Base-by-base conservation (phyloP, 2,329 filamentous ascomycete species). In the Aspergillus fijiensis region DNA sequence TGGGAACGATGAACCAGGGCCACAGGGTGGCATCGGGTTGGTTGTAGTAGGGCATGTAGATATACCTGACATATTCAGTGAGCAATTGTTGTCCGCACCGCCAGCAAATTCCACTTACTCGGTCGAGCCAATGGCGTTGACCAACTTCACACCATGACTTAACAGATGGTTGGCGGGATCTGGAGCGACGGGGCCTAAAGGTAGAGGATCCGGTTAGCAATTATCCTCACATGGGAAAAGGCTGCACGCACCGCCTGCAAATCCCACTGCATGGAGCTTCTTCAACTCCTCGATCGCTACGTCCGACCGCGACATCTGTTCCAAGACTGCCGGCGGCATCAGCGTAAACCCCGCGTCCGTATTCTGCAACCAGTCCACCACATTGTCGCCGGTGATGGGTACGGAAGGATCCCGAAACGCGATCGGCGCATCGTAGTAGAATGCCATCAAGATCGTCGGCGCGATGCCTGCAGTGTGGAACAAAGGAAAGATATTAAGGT, bases 21-120 rank as follows among this genome's bases (percentile, higher is more conserved):
- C 52, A 59, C 45, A 55, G n/a, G 61, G 48, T 62, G 50, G 53
- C 62, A 65, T 42, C 62, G 50, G 57, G 64, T 52, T 51, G 59
- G 55, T 10, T 57, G 51, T 45, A 64, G 42, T 56, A 63, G 14
- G 42, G 56, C 16, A 58, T 31, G 49, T 53, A 58, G 27, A 58
- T 58, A 27, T 53, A 58, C 51, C 45, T 55, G 45, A 6, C 6
- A 16, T 3, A 11, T 7, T 5, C 6, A 4, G 23, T 55, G 1
- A 55, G 52, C 52, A 12, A 25, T 10, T 4, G 12, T 10, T 7
- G 12, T 21, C 16, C 11, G 35, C 4, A 29, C 5, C 5, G 16
- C 10, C 0, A 4, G 3, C n/a, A 12, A 5, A 19, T 25, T 5
- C 21, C 16, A 31, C 52, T 10, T 42, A 52, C 50, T 58, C 56